These are phyloP conservation scores for Selaginella tamariscina DNA, from an alignment of 75 land plant species.

Conservation along the genomic window DNA sequence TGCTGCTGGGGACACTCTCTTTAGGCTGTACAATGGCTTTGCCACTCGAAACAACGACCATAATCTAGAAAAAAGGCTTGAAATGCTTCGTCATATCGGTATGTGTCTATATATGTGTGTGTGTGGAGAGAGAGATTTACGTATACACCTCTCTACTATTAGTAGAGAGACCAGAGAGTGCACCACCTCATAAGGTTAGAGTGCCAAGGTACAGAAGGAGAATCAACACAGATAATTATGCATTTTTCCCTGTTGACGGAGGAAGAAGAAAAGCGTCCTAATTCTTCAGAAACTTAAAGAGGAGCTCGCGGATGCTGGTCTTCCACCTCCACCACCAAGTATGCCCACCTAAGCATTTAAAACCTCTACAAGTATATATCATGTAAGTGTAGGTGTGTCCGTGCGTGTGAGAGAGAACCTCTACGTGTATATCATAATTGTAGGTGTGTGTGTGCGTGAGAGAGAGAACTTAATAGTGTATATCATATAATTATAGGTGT, in stretches of 20 bases:
- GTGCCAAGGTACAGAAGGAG: not conserved
- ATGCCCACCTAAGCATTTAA: no score
- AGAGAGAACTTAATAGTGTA: no score
- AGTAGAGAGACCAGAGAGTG: not conserved
- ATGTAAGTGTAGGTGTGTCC: not conserved
- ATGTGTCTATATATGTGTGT: not conserved
- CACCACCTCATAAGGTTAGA: not conserved
- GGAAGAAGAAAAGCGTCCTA: not conserved
- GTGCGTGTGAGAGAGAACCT: not conserved
- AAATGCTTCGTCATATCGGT: not conserved
- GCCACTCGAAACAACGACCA: not conserved
- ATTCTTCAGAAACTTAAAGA: not conserved
- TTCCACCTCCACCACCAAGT: not conserved
- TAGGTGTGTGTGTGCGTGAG: no score
- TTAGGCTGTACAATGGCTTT: not conserved
- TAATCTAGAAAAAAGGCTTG: not conserved
- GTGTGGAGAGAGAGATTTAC: no score
- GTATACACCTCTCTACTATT: no score
- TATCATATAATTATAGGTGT: no score
- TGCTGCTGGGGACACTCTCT: not conserved
- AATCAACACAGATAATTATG: not conserved
- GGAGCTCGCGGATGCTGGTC: not conserved
- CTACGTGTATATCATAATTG: no score
- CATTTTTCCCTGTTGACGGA: not conserved
- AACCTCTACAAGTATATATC: no score